Evolutionary conservation across 345 rosid species (phyloP), one percentile per base, ranked within the genome.

Genomic region (Lepidium aucheri): DNA sequence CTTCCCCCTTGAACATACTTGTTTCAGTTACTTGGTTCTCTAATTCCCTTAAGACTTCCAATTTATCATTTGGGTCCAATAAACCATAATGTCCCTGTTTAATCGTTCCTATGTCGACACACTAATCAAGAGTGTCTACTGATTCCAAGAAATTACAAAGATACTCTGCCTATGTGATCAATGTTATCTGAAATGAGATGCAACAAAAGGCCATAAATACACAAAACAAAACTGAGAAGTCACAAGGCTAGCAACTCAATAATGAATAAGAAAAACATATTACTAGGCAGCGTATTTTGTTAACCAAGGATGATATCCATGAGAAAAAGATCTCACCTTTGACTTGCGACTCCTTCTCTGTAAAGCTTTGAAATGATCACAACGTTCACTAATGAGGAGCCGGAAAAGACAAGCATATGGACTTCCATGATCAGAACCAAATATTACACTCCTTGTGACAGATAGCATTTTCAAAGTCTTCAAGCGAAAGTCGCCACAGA

Each of bases 41-140:
- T n/a, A n/a, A n/a, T n/a, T n/a, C n/a, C n/a, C n/a, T n/a, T n/a
- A n/a, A n/a, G n/a, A n/a, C n/a, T n/a, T n/a, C n/a, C n/a, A n/a
- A n/a, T n/a, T n/a, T n/a, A n/a, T n/a, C n/a, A n/a, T n/a, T n/a
- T n/a, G n/a, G n/a, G n/a, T n/a, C n/a, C n/a, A n/a, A n/a, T n/a
- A n/a, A 89, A 66, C 97, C 92, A 70, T 90, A 94, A 66, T 90
- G 89, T n/a, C 99, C 99, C 17, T 93, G 80, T 80, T 80, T 94
- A 67, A 94, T 83, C 8, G 88, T 84, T 66, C 86, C 49, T 52
- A 79, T 60, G 53, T 76, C 55, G 26, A 74, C 40, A 74, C 77
- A 67, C 67, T 84, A 67, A 72, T 84, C 85, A 58, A 85, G 79
- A 76, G 63, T 53, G 51, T 81, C 74, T 51, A 74, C 80, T 69